Percentiles rank a stretch among this genome's conserved stretches.
phyloP scores from a whole-genome alignment of 2,329 filamentous ascomycete genomes.

The Fusarium setosum region DNA sequence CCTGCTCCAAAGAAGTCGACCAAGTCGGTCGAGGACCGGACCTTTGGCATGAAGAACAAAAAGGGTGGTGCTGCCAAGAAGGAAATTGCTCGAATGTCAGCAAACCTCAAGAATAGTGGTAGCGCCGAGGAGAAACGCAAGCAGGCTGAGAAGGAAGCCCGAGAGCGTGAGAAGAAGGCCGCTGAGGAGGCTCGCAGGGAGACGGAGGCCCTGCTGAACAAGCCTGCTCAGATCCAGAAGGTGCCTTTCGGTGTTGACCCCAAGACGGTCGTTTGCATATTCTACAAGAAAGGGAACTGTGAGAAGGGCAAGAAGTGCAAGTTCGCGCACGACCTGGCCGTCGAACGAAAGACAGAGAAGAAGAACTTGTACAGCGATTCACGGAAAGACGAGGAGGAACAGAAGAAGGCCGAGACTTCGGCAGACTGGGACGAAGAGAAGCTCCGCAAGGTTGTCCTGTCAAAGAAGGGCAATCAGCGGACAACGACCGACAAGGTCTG shows the following conservation, averaged over 20 bases:
- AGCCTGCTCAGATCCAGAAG: conserved; percentile 95
- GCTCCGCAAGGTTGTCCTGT: conserved; percentile 87
- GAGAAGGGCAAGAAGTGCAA: conserved; percentile 99
- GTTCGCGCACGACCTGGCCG: conserved; percentile 89
- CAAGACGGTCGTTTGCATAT: conserved; percentile 96
- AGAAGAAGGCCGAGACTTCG: conserved; percentile 91
- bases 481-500: conserved; percentile 98
- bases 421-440: conserved; percentile 99
- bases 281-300: conserved; percentile 96
- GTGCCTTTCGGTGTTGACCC: conserved; percentile 98
- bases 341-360: conserved; percentile 94
- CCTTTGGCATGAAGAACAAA: conserved; percentile 99
- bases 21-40: conserved; percentile 89
- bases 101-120: conserved; percentile 78
- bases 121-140: conserved; percentile 90
- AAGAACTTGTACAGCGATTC: conserved; percentile 90
- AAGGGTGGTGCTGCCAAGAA: conserved; percentile 93
- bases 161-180: conserved; percentile 90
- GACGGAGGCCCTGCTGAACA: conserved; percentile 83
- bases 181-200: conserved; percentile 87
- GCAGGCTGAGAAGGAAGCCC: conserved; percentile 71
- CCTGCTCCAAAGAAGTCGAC: conserved; percentile 65
- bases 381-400: conserved; percentile 75
- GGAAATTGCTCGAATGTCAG: conserved; percentile 85
- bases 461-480: conserved; percentile 96